Evolutionary conservation across 192 early-diverging fungal genomes (phyloP).

Genomic region (Fimicolochytrium jonesii): DNA sequence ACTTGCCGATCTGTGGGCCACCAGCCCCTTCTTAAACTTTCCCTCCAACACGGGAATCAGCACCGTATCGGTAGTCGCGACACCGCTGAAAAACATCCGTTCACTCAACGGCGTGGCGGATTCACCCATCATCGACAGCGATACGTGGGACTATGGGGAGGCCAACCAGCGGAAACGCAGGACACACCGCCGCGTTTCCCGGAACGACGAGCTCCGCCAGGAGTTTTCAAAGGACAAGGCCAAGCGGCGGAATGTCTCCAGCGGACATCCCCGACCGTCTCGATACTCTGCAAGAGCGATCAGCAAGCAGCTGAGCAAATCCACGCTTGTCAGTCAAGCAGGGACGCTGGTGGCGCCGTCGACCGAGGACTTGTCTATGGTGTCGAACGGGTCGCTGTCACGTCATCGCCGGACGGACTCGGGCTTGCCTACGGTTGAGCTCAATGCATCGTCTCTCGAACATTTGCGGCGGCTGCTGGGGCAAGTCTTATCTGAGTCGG

Average conservation of each 20-base stretch:
- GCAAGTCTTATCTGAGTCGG: slow-evolving; percentile 66
- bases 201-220: slow-evolving; percentile 45
- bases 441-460: slow-evolving; percentile 59
- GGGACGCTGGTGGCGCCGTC: slow-evolving; percentile 12
- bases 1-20: slow-evolving; percentile 11
- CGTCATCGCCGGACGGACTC: slow-evolving; percentile 29
- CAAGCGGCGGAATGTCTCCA: slow-evolving; percentile 44
- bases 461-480: slow-evolving; percentile 68
- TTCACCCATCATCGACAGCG: slow-evolving; percentile 24
- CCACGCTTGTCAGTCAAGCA: slow-evolving; percentile 30
- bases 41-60: slow-evolving; percentile 4
- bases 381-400: neutral
- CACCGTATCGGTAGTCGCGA: neutral
- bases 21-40: slow-evolving; percentile 17
- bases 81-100: neutral
- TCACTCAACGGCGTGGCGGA: too few species aligned
- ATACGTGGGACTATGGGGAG: slow-evolving; percentile 25
- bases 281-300: slow-evolving; percentile 17
- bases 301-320: slow-evolving; percentile 31
- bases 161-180: slow-evolving; percentile 5
- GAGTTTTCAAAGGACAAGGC: slow-evolving; percentile 48
- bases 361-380: slow-evolving; percentile 16
- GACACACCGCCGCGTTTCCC: neutral
- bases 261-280: slow-evolving; percentile 35
- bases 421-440: slow-evolving; percentile 28